Conservation (phyloP, 169 alveolate genomes). For the Blepharisma undulans region DNA sequence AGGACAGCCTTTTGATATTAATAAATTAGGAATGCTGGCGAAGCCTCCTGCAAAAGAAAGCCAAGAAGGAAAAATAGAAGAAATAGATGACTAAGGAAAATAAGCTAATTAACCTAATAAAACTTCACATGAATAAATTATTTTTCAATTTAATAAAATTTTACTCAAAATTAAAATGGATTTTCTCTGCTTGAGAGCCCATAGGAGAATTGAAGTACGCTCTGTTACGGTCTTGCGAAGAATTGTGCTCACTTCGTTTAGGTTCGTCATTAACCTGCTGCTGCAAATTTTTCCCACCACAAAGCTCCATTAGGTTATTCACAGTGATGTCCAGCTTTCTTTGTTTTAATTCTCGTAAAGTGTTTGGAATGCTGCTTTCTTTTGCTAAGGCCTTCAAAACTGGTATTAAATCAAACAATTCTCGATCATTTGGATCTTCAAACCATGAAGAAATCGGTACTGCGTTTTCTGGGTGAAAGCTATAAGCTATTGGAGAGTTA, state of each 20-base stretch:
- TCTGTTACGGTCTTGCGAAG: neutral
- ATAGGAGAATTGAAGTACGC: constrained; percentile 32
- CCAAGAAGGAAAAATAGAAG: neutral
- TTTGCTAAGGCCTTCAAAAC: constrained; percentile 38
- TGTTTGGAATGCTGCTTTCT: constrained; percentile 18
- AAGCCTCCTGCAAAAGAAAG: constrained; percentile 16
- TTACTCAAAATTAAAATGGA: neutral
- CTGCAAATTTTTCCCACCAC: neutral
- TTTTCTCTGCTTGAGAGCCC: neutral
- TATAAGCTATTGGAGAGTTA: constrained; percentile 78
- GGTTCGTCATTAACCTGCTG: neutral
- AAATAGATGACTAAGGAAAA: neutral
- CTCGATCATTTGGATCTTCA: constrained; percentile 54
- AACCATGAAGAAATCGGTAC: constrained; percentile 78
- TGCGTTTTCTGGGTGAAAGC: constrained; percentile 81
- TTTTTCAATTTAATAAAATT: neutral
- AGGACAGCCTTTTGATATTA: constrained; percentile 79
- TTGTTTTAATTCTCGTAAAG: neutral
- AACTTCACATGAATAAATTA: neutral
- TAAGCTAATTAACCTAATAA: neutral
- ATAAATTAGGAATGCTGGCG: constrained; percentile 10
- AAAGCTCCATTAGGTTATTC: neutral
- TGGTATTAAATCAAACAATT: constrained; percentile 44
- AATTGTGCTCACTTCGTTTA: neutral
- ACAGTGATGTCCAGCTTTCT: neutral